phyloP scores from a whole-genome alignment of 164 flowering plant genomes.

The Macadamia integrifolia region DNA sequence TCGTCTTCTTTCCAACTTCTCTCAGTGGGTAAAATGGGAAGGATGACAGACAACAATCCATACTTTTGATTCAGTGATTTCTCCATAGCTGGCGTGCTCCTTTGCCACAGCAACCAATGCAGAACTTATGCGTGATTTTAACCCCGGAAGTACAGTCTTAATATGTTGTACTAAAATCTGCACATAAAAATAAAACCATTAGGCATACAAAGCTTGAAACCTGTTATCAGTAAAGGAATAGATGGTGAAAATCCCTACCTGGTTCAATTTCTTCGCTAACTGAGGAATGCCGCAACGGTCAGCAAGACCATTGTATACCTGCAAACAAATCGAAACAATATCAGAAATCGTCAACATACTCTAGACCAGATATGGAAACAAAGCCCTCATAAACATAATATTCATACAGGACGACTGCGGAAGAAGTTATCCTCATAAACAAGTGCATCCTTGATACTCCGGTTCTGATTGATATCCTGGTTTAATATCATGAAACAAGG shows the following conservation, averaged over 20 bases:
- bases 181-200: slow-evolving; percentile 11
- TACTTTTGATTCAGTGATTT: slow-evolving; percentile 91
- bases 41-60: slow-evolving; percentile 2
- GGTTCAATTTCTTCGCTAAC: slow-evolving; percentile 84
- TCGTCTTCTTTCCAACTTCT: too few species aligned
- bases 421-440: slow-evolving; percentile 85
- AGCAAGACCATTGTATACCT: slow-evolving; percentile 82
- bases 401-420: slow-evolving; percentile 75
- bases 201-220: not conserved
- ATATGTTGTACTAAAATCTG: slow-evolving; percentile 94
- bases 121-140: slow-evolving; percentile 79
- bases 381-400: slow-evolving; percentile 5
- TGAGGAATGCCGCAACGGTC: slow-evolving; percentile 90
- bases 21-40: too few species aligned
- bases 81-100: slow-evolving; percentile 97
- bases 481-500: slow-evolving; percentile 3
- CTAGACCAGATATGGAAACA: not conserved
- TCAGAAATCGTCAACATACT: not conserved
- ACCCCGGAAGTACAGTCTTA: slow-evolving; percentile 68
- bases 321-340: slow-evolving; percentile 9
- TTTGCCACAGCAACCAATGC: slow-evolving; percentile 77
- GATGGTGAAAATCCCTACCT: slow-evolving; percentile 36
- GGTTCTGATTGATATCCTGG: slow-evolving; percentile 77
- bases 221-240: not conserved
- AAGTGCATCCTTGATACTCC: slow-evolving; percentile 87